Base-by-base conservation (phyloP, 305 asterid species). In the Fraxinus ornus region DNA sequence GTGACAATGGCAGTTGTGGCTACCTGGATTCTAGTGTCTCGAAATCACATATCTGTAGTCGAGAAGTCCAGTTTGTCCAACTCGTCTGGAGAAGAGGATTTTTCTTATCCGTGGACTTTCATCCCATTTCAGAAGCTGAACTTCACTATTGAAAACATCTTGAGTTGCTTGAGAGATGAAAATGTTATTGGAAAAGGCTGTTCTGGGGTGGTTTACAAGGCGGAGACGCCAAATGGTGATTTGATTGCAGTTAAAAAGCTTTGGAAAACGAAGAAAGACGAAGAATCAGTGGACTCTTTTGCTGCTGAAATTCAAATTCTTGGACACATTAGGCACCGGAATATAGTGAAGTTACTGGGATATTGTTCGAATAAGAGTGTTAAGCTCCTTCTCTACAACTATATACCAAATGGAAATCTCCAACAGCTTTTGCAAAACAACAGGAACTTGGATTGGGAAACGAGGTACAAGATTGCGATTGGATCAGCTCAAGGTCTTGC, bases 291-390 rank as follows among this genome's bases (percentile, higher is more conserved):
- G 1, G 99, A 93, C 85, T 91, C 95, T 1, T 95, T 94, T 74
- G 94, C 97, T n/a, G 98, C 98, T 62, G 99, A 95, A 79, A 93
- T 95, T 85, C 98, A 95, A 85, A 95, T 90, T 24, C 97, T 95
- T 1, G 98, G 99, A 55, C 98, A 94, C 85, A 94, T 95, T 77
- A 90, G 97, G 92, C 99, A 95, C 79, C 87, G 98, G 78, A 95
- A 95, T 79, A 95, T 95, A 35, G 96, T 95, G 85, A 95, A 92
- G 82, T 88, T 95, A 30, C 82, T 95, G 1, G 99, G 99, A 0
- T 95, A 95, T 80, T 94, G 98, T 75, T 94, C 97, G 6, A 95
- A 95, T 81, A 93, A 76, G 90, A 91, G 95, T 30, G 91, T 89
- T 5, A 94, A 95, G 90, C 97, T 95, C 72, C 95, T 95, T 35